Base-by-base conservation (phyloP, 2,329 filamentous ascomycete genomes). In the Fusarium annulatum region DNA sequence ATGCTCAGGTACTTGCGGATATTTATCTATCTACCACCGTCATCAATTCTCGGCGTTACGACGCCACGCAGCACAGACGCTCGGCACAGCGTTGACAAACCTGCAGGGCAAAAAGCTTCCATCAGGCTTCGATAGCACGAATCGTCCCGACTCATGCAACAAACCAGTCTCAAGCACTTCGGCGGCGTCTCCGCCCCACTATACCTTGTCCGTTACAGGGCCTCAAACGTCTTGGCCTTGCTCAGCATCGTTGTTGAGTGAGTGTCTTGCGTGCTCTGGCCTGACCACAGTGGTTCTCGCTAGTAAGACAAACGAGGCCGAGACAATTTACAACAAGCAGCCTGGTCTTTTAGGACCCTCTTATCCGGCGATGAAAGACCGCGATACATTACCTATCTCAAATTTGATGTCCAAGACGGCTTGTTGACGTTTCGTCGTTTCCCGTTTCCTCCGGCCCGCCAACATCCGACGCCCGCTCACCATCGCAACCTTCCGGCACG, bases 91-190 rank as follows among this genome's bases (percentile, higher is more conserved):
- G 58, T 60, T 64, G 43, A 23, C 23, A 23, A 53, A 71, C 59
- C 59, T 70, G 57, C 67, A 66, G 68, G 62, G 62, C 61, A 75
- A 72, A 69, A 77, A 77, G 75, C 77, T 78, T 78, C 77, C 62
- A 78, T 77, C 63, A 64, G 65, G 75, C 75, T 78, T 78, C 77
- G 73, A 78, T 76, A 76, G 58, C 74, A 76, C 75, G 75, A 78
- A 76, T 77, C 74, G 68, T 73, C 67, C 67, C 66, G 65, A 65
- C 67, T 68, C 62, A 64, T 71, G 73, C 71, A 69, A 68, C 49
- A 64, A 72, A 63, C 69, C 48, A 77, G 69, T 71, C 71, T 71
- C 64, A 74, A 65, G 58, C 64, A 38, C 62, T 72, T 46, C 49
- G 39, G 57, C 73, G 76, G 74, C 67, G 71, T 73, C 52, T 57